Evolutionary conservation across 2,329 filamentous ascomycete species (phyloP).

Genomic region (Coniochaeta sp.): DNA sequence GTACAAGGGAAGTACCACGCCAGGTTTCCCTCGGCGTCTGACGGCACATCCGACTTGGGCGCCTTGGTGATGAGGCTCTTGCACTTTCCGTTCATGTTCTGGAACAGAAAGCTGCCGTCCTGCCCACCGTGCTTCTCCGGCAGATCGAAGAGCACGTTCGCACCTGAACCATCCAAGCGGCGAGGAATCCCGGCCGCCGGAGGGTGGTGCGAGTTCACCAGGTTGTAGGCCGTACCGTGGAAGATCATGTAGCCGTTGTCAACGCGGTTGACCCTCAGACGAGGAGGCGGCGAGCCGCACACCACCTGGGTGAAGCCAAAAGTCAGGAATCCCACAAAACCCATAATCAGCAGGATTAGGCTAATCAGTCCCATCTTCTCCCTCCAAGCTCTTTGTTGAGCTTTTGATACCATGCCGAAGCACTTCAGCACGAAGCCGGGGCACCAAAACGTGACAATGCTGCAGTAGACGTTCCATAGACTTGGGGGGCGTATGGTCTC

Average conservation of each 20-base stretch:
- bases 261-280: conserved; percentile 79
- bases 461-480: conserved; percentile 93
- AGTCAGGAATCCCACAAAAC: conserved; percentile 87
- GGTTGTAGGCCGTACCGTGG: conserved; percentile 83
- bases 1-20: conserved; percentile 97
- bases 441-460: conserved; percentile 89
- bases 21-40: conserved; percentile 63
- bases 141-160: conserved; percentile 86
- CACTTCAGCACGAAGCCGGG: conserved; percentile 79
- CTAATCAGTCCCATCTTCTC: conserved; percentile 98
- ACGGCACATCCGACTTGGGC: conserved; percentile 68
- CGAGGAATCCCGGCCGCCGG: conserved; percentile 69
- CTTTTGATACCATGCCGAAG: conserved; percentile 78
- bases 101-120: conserved; percentile 95
- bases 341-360: conserved; percentile 82
- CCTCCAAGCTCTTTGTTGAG: conserved; percentile 87
- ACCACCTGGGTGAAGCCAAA: conserved; percentile 93
- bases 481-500: conserved; percentile 72
- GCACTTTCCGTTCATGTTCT: conserved; percentile 96
- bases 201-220: conserved; percentile 71
- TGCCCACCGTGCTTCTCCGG: conserved; percentile 74
- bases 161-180: conserved; percentile 35
- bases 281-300: conserved; percentile 64
- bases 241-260: conserved; percentile 86
- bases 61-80: conserved; percentile 78